A percentile compares a stretch with the other conserved stretches of the same genome.
Evolutionary conservation across 306 rosid genomes (phyloP).

Genomic region (Astragalus membranaceus): DNA sequence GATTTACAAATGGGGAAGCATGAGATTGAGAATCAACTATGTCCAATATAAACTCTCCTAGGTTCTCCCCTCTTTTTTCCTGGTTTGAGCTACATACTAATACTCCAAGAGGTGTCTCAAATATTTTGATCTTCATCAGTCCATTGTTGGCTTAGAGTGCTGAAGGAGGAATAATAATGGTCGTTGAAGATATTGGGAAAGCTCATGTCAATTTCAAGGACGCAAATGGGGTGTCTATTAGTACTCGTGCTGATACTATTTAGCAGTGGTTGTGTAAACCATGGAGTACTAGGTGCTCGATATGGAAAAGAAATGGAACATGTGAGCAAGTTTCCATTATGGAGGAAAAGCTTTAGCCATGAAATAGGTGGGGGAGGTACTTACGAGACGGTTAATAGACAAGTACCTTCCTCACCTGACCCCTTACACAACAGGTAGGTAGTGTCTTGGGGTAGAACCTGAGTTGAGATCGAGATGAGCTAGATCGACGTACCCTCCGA

Average conservation of each 20-base stretch:
- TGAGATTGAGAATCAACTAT: too few species aligned
- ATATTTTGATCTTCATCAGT: background rate
- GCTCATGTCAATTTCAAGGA: constrained; percentile 39
- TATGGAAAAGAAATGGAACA: constrained; percentile 15
- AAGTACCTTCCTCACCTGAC: constrained; percentile 75
- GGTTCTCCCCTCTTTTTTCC: background rate
- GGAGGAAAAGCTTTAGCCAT: constrained; percentile 19
- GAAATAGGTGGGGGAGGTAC: constrained; percentile 17
- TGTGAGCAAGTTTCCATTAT: constrained; percentile 16
- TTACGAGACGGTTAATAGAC: constrained; percentile 34
- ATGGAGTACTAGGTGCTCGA: constrained; percentile 33
- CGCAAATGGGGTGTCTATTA: constrained; percentile 26
- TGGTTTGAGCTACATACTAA: background rate
- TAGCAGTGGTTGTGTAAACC: constrained; percentile 24
- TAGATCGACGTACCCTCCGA: too few species aligned
- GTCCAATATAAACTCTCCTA: too few species aligned
- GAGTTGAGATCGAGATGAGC: too few species aligned
- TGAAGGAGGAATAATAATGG: background rate
- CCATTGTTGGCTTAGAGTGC: constrained; percentile 14
- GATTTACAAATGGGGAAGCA: too few species aligned
- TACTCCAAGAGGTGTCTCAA: background rate
- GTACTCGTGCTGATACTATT: constrained; percentile 31
- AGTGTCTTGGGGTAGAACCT: too few species aligned
- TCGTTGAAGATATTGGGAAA: constrained; percentile 6
- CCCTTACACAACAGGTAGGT: constrained; percentile 71